Conservation (phyloP, 352 stramenopile genomes). For the Pythium brassicae region DNA sequence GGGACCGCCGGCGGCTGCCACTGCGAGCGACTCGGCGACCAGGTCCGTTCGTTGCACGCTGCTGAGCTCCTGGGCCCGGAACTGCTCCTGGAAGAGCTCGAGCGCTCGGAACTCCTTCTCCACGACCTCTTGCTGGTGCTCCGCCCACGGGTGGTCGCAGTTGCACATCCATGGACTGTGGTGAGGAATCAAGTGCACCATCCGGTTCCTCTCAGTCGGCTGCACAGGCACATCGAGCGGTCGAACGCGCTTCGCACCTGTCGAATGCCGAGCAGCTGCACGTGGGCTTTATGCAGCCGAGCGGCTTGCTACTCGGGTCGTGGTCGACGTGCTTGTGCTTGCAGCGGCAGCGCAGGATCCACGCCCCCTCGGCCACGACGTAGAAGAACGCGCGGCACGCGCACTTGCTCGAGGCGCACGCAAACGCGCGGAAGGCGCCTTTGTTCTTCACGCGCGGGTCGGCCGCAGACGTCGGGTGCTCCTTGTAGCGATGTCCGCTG, state of each 20-base stretch:
- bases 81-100: slow-evolving; percentile 38
- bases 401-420: slow-evolving; percentile 56
- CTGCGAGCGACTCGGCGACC: slow-evolving; percentile 30
- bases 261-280: slow-evolving; percentile 63
- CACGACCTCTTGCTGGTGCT: slow-evolving; percentile 48
- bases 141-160: slow-evolving; percentile 63
- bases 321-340: slow-evolving; percentile 82
- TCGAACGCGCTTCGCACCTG: slow-evolving; percentile 25
- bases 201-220: neutral
- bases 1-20: too few relatives aligned
- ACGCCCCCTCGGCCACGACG: slow-evolving; percentile 74
- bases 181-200: neutral
- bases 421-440: slow-evolving; percentile 33
- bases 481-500: slow-evolving; percentile 74
- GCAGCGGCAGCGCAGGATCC: slow-evolving; percentile 74
- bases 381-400: slow-evolving; percentile 64
- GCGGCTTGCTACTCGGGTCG: slow-evolving; percentile 33
- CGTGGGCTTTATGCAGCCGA: slow-evolving; percentile 45
- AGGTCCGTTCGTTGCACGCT: slow-evolving; percentile 59
- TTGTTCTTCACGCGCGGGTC: slow-evolving; percentile 37
- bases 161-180: slow-evolving; percentile 81
- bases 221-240: neutral
- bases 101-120: slow-evolving; percentile 47
- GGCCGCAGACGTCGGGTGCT: slow-evolving; percentile 37
- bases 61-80: slow-evolving; percentile 39